These are phyloP conservation scores for Sporothrix brasiliensis DNA, from an alignment of 2,329 filamentous ascomycete species.

Conservation along the genomic window DNA sequence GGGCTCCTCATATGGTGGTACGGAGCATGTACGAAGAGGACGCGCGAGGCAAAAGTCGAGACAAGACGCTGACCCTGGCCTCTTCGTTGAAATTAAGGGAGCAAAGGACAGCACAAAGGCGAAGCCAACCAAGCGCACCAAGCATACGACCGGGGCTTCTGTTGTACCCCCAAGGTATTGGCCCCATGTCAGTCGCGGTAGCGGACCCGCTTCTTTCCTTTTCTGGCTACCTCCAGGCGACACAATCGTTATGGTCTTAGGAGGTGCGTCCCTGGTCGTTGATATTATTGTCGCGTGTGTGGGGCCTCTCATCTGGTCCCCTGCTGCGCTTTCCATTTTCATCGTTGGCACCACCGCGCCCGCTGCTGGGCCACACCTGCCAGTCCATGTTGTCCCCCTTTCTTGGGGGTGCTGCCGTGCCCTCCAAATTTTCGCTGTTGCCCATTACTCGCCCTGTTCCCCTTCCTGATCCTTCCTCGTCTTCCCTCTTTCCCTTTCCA, in stretches of 20 bases:
- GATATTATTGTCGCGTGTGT: conserved; percentile 31
- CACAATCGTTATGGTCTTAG: background rate
- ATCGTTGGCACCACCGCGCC: conserved; percentile 1
- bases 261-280: conserved; percentile 16
- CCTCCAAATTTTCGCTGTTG: background rate
- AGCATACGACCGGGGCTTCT: background rate
- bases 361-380: conserved; percentile 3
- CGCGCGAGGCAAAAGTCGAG: background rate
- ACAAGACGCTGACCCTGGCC: conserved; percentile 20
- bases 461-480: conserved; percentile 22
- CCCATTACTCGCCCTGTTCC: conserved; percentile 3
- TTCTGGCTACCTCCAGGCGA: conserved; percentile 1
- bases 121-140: conserved; percentile 21
- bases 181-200: conserved; percentile 11
- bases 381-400: conserved; percentile 6
- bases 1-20: conserved; percentile 4
- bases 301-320: conserved; percentile 30
- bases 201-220: conserved; percentile 1
- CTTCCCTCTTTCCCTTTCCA: conserved; percentile 13
- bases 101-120: background rate
- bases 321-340: conserved; percentile 29
- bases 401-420: background rate
- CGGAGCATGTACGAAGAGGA: no score
- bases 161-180: conserved; percentile 18
- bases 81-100: conserved; percentile 21